phyloP scores from a whole-genome alignment of 768 basidiomycete genomes.

The Lenzites betulinus region DNA sequence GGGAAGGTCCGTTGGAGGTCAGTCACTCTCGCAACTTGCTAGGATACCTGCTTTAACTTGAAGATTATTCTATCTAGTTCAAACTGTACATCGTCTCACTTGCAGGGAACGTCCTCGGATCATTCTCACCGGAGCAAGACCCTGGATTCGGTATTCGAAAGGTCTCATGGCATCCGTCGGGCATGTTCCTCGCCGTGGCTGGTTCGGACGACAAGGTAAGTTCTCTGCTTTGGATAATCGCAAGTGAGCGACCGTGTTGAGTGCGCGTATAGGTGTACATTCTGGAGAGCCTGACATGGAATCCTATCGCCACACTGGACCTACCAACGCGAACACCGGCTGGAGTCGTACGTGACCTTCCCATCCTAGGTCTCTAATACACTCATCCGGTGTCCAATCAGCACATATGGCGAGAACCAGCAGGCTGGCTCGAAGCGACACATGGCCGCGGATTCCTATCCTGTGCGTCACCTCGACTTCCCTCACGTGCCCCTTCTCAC shows the following conservation, averaged over 20 bases:
- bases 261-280: slow-evolving; percentile 82
- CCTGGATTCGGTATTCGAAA: slow-evolving; percentile 82
- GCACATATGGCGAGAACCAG: slow-evolving; percentile 86
- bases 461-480: slow-evolving; percentile 48
- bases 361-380: background rate
- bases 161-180: slow-evolving; percentile 85
- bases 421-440: slow-evolving; percentile 81
- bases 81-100: slow-evolving; percentile 73
- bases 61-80: slow-evolving; percentile 68
- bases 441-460: slow-evolving; percentile 86
- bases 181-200: slow-evolving; percentile 76
- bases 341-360: slow-evolving; percentile 35
- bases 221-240: background rate
- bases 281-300: slow-evolving; percentile 78
- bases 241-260: no score
- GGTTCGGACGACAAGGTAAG: slow-evolving; percentile 89
- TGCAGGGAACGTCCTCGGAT: slow-evolving; percentile 60
- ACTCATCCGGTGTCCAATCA: slow-evolving; percentile 32
- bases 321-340: slow-evolving; percentile 56
- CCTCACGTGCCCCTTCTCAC: background rate
- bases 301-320: slow-evolving; percentile 62
- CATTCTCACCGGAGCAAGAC: slow-evolving; percentile 73
- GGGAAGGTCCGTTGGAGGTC: slow-evolving; percentile 87
- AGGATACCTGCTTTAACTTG: background rate
- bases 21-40: background rate